Percentiles rank a stretch among this genome's conserved stretches.
Conservation (phyloP, 2,329 filamentous ascomycete species). For the Penicillium sp. region DNA sequence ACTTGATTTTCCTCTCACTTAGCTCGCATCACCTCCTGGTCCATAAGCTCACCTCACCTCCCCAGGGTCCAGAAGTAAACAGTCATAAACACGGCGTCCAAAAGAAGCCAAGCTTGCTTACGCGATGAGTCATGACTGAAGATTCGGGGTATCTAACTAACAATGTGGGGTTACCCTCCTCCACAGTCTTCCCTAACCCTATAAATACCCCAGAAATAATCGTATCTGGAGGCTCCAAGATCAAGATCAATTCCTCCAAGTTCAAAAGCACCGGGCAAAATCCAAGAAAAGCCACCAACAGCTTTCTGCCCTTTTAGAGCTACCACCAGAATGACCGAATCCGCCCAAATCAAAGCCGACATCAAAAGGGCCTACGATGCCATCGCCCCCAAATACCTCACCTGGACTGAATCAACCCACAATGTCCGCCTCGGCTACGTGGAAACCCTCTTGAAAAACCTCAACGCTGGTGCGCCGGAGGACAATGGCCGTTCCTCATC, state of each 20-base stretch:
- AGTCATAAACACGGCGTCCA: not conserved
- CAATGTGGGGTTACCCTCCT: too few relatives aligned
- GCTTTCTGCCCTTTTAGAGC: not conserved
- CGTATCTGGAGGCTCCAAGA: not conserved
- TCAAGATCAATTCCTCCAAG: not conserved
- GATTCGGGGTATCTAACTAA: not conserved
- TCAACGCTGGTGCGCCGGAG: constrained; percentile 5
- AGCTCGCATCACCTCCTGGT: not conserved
- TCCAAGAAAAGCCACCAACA: not conserved
- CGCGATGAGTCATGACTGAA: not conserved
- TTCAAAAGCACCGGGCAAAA: not conserved
- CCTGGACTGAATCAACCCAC: constrained; percentile 38
- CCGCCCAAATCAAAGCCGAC: constrained; percentile 16
- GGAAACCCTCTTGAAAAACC: constrained; percentile 30
- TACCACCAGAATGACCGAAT: constrained; percentile 1
- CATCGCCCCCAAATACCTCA: constrained; percentile 42
- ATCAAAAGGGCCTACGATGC: constrained; percentile 41
- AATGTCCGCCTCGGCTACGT: constrained; percentile 39
- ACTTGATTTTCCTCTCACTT: not conserved
- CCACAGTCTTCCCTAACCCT: not conserved
- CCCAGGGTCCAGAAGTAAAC: not conserved
- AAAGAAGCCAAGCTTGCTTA: not conserved
- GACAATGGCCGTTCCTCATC: not conserved
- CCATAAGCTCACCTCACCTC: not conserved
- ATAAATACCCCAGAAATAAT: not conserved